Base-by-base conservation (phyloP, 75 land plant species). In the Cupressus sempervirens region DNA sequence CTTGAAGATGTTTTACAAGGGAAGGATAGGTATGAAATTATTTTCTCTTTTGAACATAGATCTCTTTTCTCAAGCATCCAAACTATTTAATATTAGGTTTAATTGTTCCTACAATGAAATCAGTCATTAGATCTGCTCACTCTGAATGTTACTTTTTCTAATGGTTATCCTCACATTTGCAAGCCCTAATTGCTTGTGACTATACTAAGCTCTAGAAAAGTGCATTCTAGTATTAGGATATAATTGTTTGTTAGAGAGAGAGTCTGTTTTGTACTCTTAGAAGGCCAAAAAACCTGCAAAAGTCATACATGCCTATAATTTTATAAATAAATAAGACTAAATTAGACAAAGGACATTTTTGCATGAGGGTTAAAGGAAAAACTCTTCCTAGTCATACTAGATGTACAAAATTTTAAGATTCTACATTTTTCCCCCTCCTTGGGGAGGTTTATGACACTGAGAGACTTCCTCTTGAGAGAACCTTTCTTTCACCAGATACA, bases 61-160 rank as follows among this genome's bases (percentile, higher is more conserved):
- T n/a, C n/a, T n/a, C n/a, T 70, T 70, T 38, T 80, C 82, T 80
- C 34, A n/a, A 12, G 82, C 82, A 26, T 80, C n/a, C 38, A 43
- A 35, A 9, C 82, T 29, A 26, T 43, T 80, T 70, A 32, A 11
- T 70, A 8, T 70, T 70, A 35, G 11, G 74, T 35, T 70, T 70
- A 32, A 70, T 13, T 30, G 30, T 29, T 32, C 30, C 74, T 32
- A 3, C 74, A 30, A 11, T 2, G 74, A 29, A 30, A 32, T 70
- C 7, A 10, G 30, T 70, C 74, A 1, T 70, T 14, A 70, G 12
- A 29, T 29, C 34, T 70, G 30, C 32, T 32, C 2, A 70, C 32
- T 11, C 34, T 70, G 34, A 70, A 70, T 70, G 35, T 32, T 70
- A 4, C 23, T 58, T 58, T 20, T 58, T 58, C 26, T 58, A 20